Evolutionary conservation across 2,329 filamentous ascomycete genomes (phyloP), one percentile per base, ranked within the genome.

Genomic region (Pseudogymnoascus sp.): DNA sequence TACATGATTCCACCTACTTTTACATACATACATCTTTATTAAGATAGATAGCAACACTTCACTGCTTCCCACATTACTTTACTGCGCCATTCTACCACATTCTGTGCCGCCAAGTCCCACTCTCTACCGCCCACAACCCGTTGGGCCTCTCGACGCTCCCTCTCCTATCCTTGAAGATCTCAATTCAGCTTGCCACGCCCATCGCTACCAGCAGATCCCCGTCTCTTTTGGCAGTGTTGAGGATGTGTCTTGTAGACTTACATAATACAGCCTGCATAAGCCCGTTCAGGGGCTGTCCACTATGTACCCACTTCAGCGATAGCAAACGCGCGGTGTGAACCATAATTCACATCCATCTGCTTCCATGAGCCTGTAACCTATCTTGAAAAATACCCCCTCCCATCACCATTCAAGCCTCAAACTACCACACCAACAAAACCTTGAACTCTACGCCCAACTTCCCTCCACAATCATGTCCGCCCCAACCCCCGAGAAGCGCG

Each of bases 141-240:
- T 33, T 54, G 47, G 25, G n/a, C 47, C 7, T 33, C 47, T 12
- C 16, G 22, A 30, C 43, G 11, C 20, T 22, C 22, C 14, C n/a
- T 30, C 47, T 7, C 47, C n/a, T 54, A 33, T 54, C 47, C 47
- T 33, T 54, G 47, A 54, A 54, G 47, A 54, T 54, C 47, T 54
- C 47, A 54, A 54, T 54, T 54, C 47, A 54, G 47, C 47, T 54
- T 18, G 8, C 38, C 38, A 54, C 47, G n/a, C 47, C 9, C 47
- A 54, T 54, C 47, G 25, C 47, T 9, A 12, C 47, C 20, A 8
- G 47, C 47, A 33, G 47, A 54, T 54, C 47, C 28, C 47, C 47
- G 9, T 54, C 47, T 8, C 28, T 54, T 54, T 54, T 35, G n/a
- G 47, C 28, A 14, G 9, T 33, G 47, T 54, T 54, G 47, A 54